phyloP scores from a whole-genome alignment of 305 asterid species.

The Fraxinus latifolia region DNA sequence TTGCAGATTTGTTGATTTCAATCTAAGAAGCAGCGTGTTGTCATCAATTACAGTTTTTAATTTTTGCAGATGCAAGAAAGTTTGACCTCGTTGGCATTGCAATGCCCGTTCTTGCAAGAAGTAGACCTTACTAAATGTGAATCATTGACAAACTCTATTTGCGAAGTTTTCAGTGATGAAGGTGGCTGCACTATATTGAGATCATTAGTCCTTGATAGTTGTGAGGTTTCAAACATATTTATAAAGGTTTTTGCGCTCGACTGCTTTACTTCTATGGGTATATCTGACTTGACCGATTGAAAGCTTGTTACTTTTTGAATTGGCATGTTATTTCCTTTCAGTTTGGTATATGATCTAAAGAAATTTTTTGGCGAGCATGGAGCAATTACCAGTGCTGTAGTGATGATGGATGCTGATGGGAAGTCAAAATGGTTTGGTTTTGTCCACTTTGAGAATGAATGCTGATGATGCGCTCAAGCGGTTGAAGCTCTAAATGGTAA shows the following conservation, averaged over 20 bases:
- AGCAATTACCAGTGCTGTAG: slow-evolving; percentile 36
- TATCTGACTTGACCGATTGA: too few species aligned
- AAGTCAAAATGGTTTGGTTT: slow-evolving; percentile 44
- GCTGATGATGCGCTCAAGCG: slow-evolving; percentile 36
- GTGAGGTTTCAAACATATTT: slow-evolving; percentile 53
- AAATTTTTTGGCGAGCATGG: slow-evolving; percentile 34
- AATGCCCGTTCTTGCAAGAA: slow-evolving; percentile 80
- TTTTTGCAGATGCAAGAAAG: slow-evolving; percentile 96
- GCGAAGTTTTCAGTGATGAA: slow-evolving; percentile 84
- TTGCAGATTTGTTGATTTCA: slow-evolving; percentile 76
- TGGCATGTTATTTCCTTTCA: too few species aligned
- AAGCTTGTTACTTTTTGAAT: too few species aligned
- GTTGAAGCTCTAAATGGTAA: slow-evolving; percentile 36
- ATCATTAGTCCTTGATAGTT: slow-evolving; percentile 80
- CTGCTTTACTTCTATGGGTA: too few species aligned
- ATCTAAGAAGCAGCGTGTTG: slow-evolving; percentile 58
- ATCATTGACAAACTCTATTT: slow-evolving; percentile 77
- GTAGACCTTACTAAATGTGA: slow-evolving; percentile 97
- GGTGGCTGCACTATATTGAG: slow-evolving; percentile 90
- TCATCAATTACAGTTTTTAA: slow-evolving; percentile 83
- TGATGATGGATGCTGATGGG: slow-evolving; percentile 42
- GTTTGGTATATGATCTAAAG: slow-evolving; percentile 21
- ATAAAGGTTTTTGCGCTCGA: too few species aligned
- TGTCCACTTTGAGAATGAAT: slow-evolving; percentile 37
- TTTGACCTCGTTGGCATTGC: slow-evolving; percentile 68